Evolutionary conservation across 768 basidiomycete species (phyloP), one percentile per base, ranked within the genome.

Genomic region (Suillus luteus): DNA sequence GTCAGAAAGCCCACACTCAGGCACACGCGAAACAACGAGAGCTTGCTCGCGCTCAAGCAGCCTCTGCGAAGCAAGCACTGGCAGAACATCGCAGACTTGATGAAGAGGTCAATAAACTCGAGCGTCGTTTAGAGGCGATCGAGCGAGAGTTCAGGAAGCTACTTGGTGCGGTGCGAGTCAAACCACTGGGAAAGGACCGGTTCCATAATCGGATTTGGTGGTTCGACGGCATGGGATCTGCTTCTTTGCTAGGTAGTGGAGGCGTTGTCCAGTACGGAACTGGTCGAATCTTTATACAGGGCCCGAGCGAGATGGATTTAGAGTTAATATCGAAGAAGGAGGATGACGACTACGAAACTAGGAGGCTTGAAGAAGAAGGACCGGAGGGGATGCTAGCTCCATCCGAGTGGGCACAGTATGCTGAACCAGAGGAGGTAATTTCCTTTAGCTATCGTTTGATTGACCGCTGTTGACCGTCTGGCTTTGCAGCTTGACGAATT

Each of bases 201-300:
- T 99, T 98, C 77, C 91, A 92, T 71, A 96, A 97, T 73, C 87
- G 93, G 38, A 82, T 97, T 64, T 99, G 96, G 96, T 99, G 96
- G 96, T 93, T 98, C 73, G 96, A 99, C 76, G 96, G 96, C 11
- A 85, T 95, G 83, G 96, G 96, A 8, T 88, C 89, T 6, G 89
- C 88, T 55, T 88, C 90, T 52, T 77, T 96, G 60, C 80, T 94
- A 63, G 90, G 88, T 46, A 88, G 86, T 66, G 92, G 92, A 17
- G 92, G 91, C 4, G 84, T 87, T 35, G 85, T 90, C 35, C 84
- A 90, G 73, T 96, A 93, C 71, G 94, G 95, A 11, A 89, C 95
- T 22, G 97, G 95, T 6, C 81, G 96, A 60, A 72, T 99, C 55
- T 97, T 98, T 73, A 76, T 99, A 35, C 97, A 99, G 76, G 97